Evolutionary conservation across 768 basidiomycete genomes (phyloP), one percentile per base, ranked within the genome.

Genomic region (Pisolithus marmoratus): DNA sequence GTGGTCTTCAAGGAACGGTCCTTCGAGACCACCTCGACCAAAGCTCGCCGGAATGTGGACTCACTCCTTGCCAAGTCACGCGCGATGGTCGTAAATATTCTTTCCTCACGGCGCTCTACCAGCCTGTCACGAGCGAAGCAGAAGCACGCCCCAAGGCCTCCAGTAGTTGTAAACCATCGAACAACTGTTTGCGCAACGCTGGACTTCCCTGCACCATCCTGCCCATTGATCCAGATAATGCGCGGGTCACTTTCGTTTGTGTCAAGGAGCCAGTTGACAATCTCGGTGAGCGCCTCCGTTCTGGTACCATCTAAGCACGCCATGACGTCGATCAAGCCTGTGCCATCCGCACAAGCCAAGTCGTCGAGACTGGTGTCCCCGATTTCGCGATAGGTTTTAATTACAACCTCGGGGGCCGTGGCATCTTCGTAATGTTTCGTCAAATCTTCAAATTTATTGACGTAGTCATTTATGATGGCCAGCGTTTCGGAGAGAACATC

Each of bases 131-230:
- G 49, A 4, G 26, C 26, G 19, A 50, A 50, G 41, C 49, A 50
- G 14, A 31, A 50, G 34, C 49, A 50, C 8, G 49, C 45, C 15
- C 49, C 27, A 5, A 50, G 40, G 17, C 41, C 41, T 15, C 40
- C 49, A 15, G 43, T 24, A 17, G 22, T 27, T 11, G 49, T 24
- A 26, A 58, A 54, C 38, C 41, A 45, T n/a, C 49, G 5, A n/a
- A 55, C 55, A 17, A 55, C 46, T 1, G 62, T 54, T 26, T 60
- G 52, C 23, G 42, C 42, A 24, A 43, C 26, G 12, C 23, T 24
- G 14, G 42, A 43, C 23, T 43, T 43, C 14, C 42, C 42, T 8
- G 14, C 23, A 6, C 42, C 42, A 11, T 19, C 42, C 12, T 43
- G 20, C 20, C 42, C 42, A 24, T 43, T 15, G 23, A 43, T 12